Percentiles rank a stretch among this genome's conserved stretches.
phyloP scores from a whole-genome alignment of 2,329 filamentous ascomycete genomes.

The Lojkania enalia region DNA sequence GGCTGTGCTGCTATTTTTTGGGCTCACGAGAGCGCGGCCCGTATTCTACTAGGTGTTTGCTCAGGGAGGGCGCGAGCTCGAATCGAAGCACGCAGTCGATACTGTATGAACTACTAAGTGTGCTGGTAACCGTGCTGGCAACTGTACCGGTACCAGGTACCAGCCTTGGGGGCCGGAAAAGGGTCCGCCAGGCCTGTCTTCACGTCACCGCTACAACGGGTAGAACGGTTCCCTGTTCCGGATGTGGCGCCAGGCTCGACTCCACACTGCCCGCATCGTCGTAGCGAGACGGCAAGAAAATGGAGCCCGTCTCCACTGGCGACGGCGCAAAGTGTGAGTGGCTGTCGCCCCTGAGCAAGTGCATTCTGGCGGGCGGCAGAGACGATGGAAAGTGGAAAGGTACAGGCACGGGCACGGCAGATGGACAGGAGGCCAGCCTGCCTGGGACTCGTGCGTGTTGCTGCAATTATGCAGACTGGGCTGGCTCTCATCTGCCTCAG shows the following conservation, averaged over 20 bases:
- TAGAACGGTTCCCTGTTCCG: constrained; percentile 6
- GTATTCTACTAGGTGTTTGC: no score
- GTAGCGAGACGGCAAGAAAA: not conserved
- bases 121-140: not conserved
- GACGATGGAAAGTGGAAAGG: constrained; percentile 1
- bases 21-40: no score
- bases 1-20: no score
- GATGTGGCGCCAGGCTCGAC: constrained; percentile 9
- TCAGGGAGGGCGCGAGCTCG: no score
- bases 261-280: constrained; percentile 7
- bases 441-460: not conserved
- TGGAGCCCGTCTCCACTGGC: no score
- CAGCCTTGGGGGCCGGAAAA: constrained; percentile 4
- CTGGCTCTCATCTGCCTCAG: no score
- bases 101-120: no score
- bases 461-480: not conserved
- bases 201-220: constrained; percentile 7
- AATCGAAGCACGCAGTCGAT: no score
- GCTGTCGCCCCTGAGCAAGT: constrained; percentile 16
- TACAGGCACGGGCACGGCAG: not conserved
- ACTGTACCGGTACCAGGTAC: not conserved
- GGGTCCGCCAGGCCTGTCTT: constrained; percentile 2
- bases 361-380: constrained; percentile 12
- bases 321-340: constrained; percentile 16
- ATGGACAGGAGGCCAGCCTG: not conserved